Evolutionary conservation across 2,329 filamentous ascomycete genomes (phyloP), one percentile per base, ranked within the genome.

Genomic region (Sclerotinia subarctica): DNA sequence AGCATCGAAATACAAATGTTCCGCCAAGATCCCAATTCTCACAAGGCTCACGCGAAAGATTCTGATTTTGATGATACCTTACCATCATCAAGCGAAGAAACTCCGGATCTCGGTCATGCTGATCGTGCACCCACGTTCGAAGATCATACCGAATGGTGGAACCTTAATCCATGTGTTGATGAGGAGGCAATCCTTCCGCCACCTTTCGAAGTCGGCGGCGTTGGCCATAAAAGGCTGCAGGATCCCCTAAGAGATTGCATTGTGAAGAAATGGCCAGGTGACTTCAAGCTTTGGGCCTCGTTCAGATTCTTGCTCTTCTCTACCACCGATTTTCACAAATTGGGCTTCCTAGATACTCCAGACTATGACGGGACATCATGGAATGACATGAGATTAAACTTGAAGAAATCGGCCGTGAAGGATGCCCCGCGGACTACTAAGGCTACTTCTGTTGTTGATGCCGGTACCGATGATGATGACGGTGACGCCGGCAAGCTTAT

Each of bases 171-270:
- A 21, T 63, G 65, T 44, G 46, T 72, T 26, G 42, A 52, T 5
- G 47, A 51, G 26, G 59, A 69, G 7, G 64, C 46, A 17, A 19
- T 32, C 17, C 52, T 63, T 29, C 47, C 62, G 15, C 70, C 72
- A 44, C 62, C 73, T 7, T 75, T 73, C 38, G 70, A 74, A 57
- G 59, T 75, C 26, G 58, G 54, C 5, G 70, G 73, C 8, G 44
- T 70, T 17, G 66, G 69, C 29, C 59, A 64, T n/a, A 67, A 52
- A 7, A 68, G 49, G 5, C 17, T 46, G 10, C 35, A 49, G 15
- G 64, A 59, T 54, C 26, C 26, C n/a, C 6, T 57, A 5, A 73
- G 71, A 47, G 66, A 69, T 3, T 69, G 69, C 19, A 47, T 73
- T n/a, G 6, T 38, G 6, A 68, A 62, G 32, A 69, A 56, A 60